A percentile compares a stretch with the other conserved stretches of the same genome.
These are phyloP conservation scores for Phoma sp. DNA, from an alignment of 2,329 filamentous ascomycete genomes.

Conservation along the genomic window DNA sequence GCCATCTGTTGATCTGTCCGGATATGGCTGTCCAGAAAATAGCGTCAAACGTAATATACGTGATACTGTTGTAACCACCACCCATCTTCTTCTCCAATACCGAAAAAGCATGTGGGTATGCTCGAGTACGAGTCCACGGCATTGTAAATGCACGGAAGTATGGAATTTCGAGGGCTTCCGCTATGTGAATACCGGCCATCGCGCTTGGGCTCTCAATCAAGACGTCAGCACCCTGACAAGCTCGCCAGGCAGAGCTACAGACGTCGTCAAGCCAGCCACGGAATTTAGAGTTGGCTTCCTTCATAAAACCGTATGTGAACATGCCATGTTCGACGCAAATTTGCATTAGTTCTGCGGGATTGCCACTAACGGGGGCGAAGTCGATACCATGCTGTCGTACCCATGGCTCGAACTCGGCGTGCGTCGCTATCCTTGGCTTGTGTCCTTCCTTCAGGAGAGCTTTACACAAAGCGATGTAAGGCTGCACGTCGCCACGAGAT, in stretches of 20 bases:
- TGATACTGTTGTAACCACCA: conserved; percentile 92
- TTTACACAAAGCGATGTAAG: conserved; percentile 96
- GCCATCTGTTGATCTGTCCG: conserved; percentile 90
- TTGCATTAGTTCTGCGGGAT: conserved; percentile 92
- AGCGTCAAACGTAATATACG: conserved; percentile 95
- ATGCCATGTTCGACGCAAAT: conserved; percentile 97
- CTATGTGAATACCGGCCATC: conserved; percentile 98
- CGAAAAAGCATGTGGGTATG: conserved; percentile 95
- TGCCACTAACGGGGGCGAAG: conserved; percentile 85
- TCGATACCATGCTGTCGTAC: conserved; percentile 92
- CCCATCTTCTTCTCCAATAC: conserved; percentile 94
- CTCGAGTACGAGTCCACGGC: conserved; percentile 95
- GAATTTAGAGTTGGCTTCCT: conserved; percentile 76
- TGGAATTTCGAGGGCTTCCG: conserved; percentile 87
- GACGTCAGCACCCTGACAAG: conserved; percentile 85
- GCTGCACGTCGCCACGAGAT: conserved; percentile 93
- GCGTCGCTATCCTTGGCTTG: conserved; percentile 84
- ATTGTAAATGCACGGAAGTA: conserved; percentile 98
- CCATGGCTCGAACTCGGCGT: conserved; percentile 88
- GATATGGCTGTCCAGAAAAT: conserved; percentile 96
- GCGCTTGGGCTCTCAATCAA: conserved; percentile 94
- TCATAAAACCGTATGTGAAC: conserved; percentile 90
- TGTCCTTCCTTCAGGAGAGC: conserved; percentile 88
- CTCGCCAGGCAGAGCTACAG: conserved; percentile 78
- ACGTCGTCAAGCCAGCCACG: conserved; percentile 94